phyloP scores from a whole-genome alignment of 2,329 filamentous ascomycete genomes.

The Colletotrichum sp. region DNA sequence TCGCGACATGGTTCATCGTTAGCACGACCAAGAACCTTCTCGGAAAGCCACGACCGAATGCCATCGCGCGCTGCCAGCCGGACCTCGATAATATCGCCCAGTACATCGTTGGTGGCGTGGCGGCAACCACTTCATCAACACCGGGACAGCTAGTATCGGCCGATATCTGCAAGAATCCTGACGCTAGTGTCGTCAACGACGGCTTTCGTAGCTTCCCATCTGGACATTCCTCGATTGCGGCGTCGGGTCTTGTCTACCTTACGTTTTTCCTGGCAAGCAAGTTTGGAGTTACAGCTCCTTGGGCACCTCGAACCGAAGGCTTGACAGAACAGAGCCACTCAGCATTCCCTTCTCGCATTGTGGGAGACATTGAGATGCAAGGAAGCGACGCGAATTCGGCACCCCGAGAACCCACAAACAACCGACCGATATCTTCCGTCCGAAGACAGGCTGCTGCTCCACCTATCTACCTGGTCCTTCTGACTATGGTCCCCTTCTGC shows the following conservation, averaged over 20 bases:
- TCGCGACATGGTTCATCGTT: conserved; percentile 72
- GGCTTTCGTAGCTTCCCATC: conserved; percentile 71
- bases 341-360: conserved; percentile 35
- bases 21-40: conserved; percentile 74
- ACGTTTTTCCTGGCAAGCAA: conserved; percentile 78
- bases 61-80: conserved; percentile 74
- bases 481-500: conserved; percentile 70
- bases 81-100: conserved; percentile 61
- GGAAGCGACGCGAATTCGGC: not conserved
- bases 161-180: conserved; percentile 69
- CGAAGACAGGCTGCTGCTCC: conserved; percentile 74
- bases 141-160: conserved; percentile 67
- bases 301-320: conserved; percentile 56
- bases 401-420: conserved; percentile 31
- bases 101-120: conserved; percentile 63
- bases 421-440: conserved; percentile 36
- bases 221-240: conserved; percentile 58
- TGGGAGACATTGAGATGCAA: conserved; percentile 23
- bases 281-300: conserved; percentile 54
- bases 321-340: conserved; percentile 30
- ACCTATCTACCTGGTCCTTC: conserved; percentile 70
- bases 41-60: conserved; percentile 70
- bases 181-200: conserved; percentile 62
- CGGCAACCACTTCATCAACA: conserved; percentile 45
- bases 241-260: conserved; percentile 76